A percentile compares a stretch with the other conserved stretches of the same genome.
Evolutionary conservation across 106 monocot species (phyloP).

Genomic region (Narthecium ossifragum): DNA sequence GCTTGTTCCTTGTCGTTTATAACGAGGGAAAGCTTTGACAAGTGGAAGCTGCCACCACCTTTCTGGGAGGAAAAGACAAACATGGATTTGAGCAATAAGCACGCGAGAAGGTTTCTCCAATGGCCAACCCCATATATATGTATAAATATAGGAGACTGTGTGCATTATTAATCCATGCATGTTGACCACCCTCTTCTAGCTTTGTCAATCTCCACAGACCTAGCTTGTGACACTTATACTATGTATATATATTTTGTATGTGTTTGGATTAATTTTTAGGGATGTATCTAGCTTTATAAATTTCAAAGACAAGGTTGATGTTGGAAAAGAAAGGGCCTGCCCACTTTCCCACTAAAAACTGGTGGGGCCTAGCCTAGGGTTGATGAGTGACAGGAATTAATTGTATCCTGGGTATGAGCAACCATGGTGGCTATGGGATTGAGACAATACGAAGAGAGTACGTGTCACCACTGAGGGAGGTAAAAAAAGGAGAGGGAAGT

Average conservation of each 20-base stretch:
- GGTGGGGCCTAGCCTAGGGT: neutral
- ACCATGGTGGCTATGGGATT: no score
- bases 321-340: neutral
- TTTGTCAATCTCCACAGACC: neutral
- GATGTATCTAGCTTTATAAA: neutral
- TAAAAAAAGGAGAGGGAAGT: no score
- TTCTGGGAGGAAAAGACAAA: constrained; percentile 15
- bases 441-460: no score
- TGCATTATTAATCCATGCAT: neutral
- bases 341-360: neutral
- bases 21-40: neutral
- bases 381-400: no score
- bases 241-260: neutral
- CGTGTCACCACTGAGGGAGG: no score
- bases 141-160: neutral
- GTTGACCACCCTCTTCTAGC: neutral
- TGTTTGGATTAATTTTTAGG: neutral
- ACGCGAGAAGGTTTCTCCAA: neutral
- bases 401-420: no score
- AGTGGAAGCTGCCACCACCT: neutral
- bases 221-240: neutral
- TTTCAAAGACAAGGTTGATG: neutral
- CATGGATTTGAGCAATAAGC: constrained; percentile 12
- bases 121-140: neutral
- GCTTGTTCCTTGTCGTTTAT: neutral